Conservation (phyloP, 768 basidiomycete genomes). For the Naematelia encephala region DNA sequence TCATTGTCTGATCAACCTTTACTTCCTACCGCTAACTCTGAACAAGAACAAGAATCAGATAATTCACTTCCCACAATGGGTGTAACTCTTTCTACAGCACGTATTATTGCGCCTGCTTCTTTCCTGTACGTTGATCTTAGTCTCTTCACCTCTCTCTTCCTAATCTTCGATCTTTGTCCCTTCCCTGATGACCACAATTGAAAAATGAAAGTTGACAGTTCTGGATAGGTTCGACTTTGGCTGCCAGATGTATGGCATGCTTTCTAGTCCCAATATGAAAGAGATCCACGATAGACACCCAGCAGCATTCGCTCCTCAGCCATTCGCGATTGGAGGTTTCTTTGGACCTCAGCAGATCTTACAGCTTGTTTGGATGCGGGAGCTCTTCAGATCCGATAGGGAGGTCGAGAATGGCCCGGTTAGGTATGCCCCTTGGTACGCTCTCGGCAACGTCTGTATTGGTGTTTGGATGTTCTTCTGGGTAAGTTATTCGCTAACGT, state of each 20-base stretch:
- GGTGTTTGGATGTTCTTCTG: slow-evolving; percentile 46
- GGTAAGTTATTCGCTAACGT: slow-evolving; percentile 28
- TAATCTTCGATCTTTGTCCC: background rate
- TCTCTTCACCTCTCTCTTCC: background rate
- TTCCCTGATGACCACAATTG: background rate
- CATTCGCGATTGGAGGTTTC: slow-evolving; percentile 45
- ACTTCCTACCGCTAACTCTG: too few relatives aligned
- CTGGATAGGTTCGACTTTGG: slow-evolving; percentile 33
- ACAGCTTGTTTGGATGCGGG: slow-evolving; percentile 42
- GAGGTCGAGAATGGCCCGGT: slow-evolving; percentile 33
- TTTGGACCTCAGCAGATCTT: slow-evolving; percentile 46
- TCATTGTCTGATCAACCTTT: too few relatives aligned
- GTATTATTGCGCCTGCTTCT: slow-evolving; percentile 34
- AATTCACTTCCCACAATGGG: too few relatives aligned
- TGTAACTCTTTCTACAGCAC: slow-evolving; percentile 40
- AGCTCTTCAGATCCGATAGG: slow-evolving; percentile 30
- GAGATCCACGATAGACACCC: slow-evolving; percentile 41
- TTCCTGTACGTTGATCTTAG: slow-evolving; percentile 23
- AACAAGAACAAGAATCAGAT: too few relatives aligned
- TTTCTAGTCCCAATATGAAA: slow-evolving; percentile 45
- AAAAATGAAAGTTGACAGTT: slow-evolving; percentile 1
- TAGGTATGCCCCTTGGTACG: slow-evolving; percentile 38
- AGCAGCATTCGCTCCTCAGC: slow-evolving; percentile 42
- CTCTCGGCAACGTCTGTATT: slow-evolving; percentile 42
- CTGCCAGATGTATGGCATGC: slow-evolving; percentile 41